phyloP scores from a whole-genome alignment of 805 yeast species.

The Danielozyma ontarioensis region DNA sequence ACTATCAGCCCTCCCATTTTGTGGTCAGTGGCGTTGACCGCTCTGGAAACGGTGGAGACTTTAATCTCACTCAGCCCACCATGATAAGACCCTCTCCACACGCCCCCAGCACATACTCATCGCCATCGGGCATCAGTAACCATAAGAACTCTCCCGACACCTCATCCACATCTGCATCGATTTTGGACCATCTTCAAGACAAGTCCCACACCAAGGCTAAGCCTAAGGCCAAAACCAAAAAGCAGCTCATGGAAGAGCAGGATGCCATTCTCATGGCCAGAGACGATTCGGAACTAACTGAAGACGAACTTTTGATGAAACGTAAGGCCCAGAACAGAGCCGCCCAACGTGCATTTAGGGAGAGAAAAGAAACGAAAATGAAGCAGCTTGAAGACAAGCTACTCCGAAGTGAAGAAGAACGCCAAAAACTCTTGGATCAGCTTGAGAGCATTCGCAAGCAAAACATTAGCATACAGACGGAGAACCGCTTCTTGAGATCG shows the following conservation, averaged over 20 bases:
- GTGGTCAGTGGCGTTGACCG: too few species aligned
- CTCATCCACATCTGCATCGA: too few species aligned
- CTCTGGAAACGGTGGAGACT: too few species aligned
- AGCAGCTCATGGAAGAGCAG: conserved; percentile 26
- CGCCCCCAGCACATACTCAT: too few species aligned
- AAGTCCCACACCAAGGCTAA: too few species aligned
- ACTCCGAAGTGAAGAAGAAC: conserved; percentile 51
- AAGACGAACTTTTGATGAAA: conserved; percentile 44
- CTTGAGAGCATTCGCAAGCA: conserved; percentile 49
- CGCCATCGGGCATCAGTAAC: too few species aligned
- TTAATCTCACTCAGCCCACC: too few species aligned
- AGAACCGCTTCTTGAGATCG: conserved; percentile 52
- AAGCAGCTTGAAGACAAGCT: conserved; percentile 63
- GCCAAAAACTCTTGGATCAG: conserved; percentile 40
- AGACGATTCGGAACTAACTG: conserved; percentile 34
- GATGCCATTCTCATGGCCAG: conserved; percentile 31
- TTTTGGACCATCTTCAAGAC: too few species aligned
- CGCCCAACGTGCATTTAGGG: conserved; percentile 83
- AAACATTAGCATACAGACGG: conserved; percentile 53
- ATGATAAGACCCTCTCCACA: too few species aligned
- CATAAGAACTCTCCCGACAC: too few species aligned
- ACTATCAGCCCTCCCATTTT: too few species aligned
- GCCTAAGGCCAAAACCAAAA: conserved; percentile 14
- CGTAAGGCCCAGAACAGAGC: conserved; percentile 79
- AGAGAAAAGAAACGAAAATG: conserved; percentile 68